Evolutionary conservation across 108 stramenopile genomes (phyloP).

Genomic region (Chaetoceros tenuissimus): DNA sequence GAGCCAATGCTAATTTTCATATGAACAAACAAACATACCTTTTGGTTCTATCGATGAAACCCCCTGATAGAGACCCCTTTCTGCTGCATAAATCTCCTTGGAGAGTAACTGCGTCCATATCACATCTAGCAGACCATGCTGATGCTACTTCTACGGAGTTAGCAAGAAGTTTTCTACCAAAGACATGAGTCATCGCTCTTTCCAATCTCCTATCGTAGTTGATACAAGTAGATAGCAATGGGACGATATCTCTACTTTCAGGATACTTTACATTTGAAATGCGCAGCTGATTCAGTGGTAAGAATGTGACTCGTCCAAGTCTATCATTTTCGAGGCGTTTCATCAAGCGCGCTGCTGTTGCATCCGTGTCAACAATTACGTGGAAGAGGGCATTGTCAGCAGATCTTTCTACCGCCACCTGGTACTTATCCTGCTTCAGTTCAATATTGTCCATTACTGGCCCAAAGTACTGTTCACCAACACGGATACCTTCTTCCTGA

Average conservation of each 20-base stretch:
- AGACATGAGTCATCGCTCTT: conserved; percentile 89
- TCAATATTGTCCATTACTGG: conserved; percentile 88
- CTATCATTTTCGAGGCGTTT: conserved; percentile 71
- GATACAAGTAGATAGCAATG: conserved; percentile 59
- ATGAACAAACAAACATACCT: conserved; percentile 1
- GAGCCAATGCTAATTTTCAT: neutral
- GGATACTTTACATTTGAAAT: conserved; percentile 55
- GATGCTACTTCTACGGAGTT: conserved; percentile 70
- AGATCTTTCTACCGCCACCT: conserved; percentile 90
- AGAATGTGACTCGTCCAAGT: conserved; percentile 93
- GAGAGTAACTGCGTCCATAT: conserved; percentile 95
- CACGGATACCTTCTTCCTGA: conserved; percentile 50
- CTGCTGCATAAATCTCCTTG: conserved; percentile 92
- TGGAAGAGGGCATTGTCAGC: conserved; percentile 94
- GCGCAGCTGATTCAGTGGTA: conserved; percentile 93
- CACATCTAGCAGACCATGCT: conserved; percentile 48
- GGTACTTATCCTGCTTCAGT: conserved; percentile 71
- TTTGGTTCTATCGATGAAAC: conserved; percentile 71
- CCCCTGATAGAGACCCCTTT: conserved; percentile 89
- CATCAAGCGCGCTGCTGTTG: conserved; percentile 90
- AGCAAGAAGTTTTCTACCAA: conserved; percentile 88
- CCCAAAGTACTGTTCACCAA: conserved; percentile 81
- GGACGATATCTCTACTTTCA: conserved; percentile 44
- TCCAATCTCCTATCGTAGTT: conserved; percentile 70
- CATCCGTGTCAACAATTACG: conserved; percentile 96